Base-by-base conservation (phyloP, 163 green algal genomes). In the Prototheca cutis region DNA sequence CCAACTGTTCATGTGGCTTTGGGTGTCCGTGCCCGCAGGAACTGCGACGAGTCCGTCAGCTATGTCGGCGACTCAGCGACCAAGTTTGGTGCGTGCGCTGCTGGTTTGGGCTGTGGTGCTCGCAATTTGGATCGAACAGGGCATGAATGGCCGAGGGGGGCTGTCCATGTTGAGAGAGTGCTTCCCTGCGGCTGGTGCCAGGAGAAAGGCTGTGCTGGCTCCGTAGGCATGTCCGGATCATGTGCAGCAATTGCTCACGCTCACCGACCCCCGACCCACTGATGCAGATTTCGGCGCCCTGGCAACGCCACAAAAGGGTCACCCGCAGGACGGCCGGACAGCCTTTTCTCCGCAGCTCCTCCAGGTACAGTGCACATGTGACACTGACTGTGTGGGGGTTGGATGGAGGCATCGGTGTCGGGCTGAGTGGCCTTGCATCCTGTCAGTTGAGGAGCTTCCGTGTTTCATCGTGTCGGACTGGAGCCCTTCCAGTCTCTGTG, bases 1-100 rank as follows among this genome's bases (percentile, higher is more conserved):
- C 10, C 13, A 45, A 45, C 13, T 13, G 13, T 45, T 8, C 36
- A 21, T 45, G 36, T 45, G 36, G 8, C 36, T 45, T 45, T 8
- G 8, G 36, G 36, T 45, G 36, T 45, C 36, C 13, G 36, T 45
- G 36, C 36, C 10, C 13, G 36, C 36, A 45, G 36, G 13, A 8
- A 45, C 36, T 45, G 36, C 13, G 36, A 45, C 10, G 36, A 45
- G 36, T 45, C 36, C 36, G n/a, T n/a, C n/a, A n/a, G n/a, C n/a
- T n/a, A n/a, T n/a, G 10, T 45, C 10, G 36, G 10, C 36, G 36
- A 45, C 36, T 21, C 10, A 21, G 36, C 36, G 10, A 45, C 36
- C 36, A 45, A 45, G 36, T 45, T 45, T 45, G 36, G 36, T 45
- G n/a, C n/a, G n/a, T n/a, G n/a, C n/a, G n/a, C n/a, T n/a, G n/a